These are phyloP conservation scores for Cajanus cajan DNA, from an alignment of 306 rosid species.

Conservation along the genomic window DNA sequence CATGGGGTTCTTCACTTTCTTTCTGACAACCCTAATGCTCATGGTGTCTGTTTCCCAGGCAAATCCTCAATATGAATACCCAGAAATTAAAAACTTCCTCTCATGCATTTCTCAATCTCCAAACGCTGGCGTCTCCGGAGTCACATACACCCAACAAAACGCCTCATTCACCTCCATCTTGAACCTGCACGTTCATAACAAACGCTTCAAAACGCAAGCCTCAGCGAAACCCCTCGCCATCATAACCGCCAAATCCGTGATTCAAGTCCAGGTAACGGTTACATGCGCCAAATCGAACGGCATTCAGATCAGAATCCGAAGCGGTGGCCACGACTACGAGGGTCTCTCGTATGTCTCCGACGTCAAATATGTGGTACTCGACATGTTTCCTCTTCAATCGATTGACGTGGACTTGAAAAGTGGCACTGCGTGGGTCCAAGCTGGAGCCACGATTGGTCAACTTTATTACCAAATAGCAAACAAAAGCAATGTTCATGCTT, in stretches of 20 bases:
- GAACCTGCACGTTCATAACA: slow-evolving; percentile 16
- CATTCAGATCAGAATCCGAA: slow-evolving; percentile 35
- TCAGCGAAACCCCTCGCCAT: slow-evolving; percentile 38
- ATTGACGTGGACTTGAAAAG: background rate
- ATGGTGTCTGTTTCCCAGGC: background rate
- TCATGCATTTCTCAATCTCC: background rate
- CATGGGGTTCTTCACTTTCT: background rate
- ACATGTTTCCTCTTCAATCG: slow-evolving; percentile 16
- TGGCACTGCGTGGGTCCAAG: slow-evolving; percentile 8
- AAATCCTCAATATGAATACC: background rate
- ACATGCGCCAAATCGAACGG: slow-evolving; percentile 21
- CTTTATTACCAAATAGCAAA: slow-evolving; percentile 25
- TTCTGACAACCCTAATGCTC: background rate
- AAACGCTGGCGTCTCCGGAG: background rate
- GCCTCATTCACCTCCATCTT: slow-evolving; percentile 9
- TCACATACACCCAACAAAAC: slow-evolving; percentile 4
- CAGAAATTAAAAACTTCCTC: background rate
- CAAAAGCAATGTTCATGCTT: background rate
- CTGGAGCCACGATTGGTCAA: slow-evolving; percentile 37
- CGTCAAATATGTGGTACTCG: slow-evolving; percentile 20
- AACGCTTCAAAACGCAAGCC: slow-evolving; percentile 5
- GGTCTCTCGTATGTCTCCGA: slow-evolving; percentile 35
- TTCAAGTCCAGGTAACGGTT: slow-evolving; percentile 26
- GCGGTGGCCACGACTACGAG: slow-evolving; percentile 45
- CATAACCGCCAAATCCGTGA: background rate